These are phyloP conservation scores for Linum trigynum DNA, from an alignment of 345 rosid genomes.

Conservation along the genomic window DNA sequence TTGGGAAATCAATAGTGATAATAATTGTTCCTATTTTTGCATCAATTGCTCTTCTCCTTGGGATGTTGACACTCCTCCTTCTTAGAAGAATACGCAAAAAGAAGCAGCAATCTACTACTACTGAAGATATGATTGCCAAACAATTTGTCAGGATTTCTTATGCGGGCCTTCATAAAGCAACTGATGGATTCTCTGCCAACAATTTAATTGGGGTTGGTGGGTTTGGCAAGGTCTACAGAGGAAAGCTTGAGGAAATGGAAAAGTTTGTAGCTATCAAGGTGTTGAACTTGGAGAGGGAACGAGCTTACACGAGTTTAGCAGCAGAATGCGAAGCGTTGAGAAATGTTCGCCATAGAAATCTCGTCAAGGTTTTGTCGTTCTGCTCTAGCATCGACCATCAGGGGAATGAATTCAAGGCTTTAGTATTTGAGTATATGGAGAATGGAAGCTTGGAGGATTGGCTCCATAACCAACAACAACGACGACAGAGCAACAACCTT, in stretches of 20 bases:
- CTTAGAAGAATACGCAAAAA: not conserved
- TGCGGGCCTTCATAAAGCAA: constrained; percentile 6
- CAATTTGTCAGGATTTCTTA: constrained; percentile 5
- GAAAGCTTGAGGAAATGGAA: constrained; percentile 1
- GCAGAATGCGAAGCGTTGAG: constrained; percentile 16
- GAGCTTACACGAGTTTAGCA: constrained; percentile 16
- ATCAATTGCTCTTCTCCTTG: not conserved
- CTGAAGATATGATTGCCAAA: too few species aligned
- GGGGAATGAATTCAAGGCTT: constrained; percentile 15
- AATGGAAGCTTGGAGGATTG: constrained; percentile 16
- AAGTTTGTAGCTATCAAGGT: constrained; percentile 17
- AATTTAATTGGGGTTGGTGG: constrained; percentile 19
- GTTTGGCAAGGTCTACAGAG: constrained; percentile 21
- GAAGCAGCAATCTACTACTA: not conserved
- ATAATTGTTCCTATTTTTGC: not conserved
- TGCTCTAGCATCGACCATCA: not conserved
- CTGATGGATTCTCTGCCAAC: constrained; percentile 4
- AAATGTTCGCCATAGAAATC: not conserved
- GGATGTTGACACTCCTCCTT: not conserved
- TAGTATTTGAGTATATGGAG: constrained; percentile 16
- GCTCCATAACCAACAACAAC: constrained; percentile 10
- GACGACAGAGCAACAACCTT: not conserved
- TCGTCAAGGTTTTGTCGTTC: not conserved
- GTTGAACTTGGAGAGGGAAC: constrained; percentile 17
- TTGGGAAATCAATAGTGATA: not conserved